phyloP scores from a whole-genome alignment of 768 basidiomycete species.

The Pisolithus orientalis region DNA sequence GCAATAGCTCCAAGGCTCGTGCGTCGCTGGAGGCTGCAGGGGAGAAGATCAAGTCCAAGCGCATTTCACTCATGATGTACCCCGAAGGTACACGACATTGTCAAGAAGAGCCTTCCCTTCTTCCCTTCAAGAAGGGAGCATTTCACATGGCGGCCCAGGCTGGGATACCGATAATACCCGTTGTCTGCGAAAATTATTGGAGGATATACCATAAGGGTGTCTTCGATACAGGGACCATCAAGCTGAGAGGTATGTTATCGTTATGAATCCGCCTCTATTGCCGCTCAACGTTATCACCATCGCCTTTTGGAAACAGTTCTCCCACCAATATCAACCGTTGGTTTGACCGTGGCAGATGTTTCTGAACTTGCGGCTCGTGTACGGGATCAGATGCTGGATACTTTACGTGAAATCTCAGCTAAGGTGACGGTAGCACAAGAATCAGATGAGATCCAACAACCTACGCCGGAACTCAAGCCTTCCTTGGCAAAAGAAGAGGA shows the following conservation, averaged over 20 bases:
- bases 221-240: constrained; percentile 72
- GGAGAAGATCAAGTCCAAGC: constrained; percentile 61
- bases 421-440: constrained; percentile 31
- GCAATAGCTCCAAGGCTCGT: constrained; percentile 69
- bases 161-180: constrained; percentile 83
- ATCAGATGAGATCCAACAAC: constrained; percentile 10
- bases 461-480: constrained; percentile 18
- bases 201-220: constrained; percentile 71
- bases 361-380: constrained; percentile 58
- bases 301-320: constrained; percentile 51
- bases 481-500: constrained; percentile 3
- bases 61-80: constrained; percentile 87
- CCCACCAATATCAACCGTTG: constrained; percentile 77
- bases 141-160: constrained; percentile 94
- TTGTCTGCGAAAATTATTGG: constrained; percentile 94
- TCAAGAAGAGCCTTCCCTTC: constrained; percentile 55
- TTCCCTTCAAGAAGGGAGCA: constrained; percentile 95
- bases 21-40: constrained; percentile 73
- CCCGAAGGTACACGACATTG: constrained; percentile 92
- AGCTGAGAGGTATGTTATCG: constrained; percentile 55
- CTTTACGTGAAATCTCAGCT: constrained; percentile 72
- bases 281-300: constrained; percentile 6
- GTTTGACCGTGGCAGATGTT: constrained; percentile 66
- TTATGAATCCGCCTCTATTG: neutral
- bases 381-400: constrained; percentile 71